Evolutionary conservation across 805 yeast species (phyloP).

Genomic region (Candida dendrica): DNA sequence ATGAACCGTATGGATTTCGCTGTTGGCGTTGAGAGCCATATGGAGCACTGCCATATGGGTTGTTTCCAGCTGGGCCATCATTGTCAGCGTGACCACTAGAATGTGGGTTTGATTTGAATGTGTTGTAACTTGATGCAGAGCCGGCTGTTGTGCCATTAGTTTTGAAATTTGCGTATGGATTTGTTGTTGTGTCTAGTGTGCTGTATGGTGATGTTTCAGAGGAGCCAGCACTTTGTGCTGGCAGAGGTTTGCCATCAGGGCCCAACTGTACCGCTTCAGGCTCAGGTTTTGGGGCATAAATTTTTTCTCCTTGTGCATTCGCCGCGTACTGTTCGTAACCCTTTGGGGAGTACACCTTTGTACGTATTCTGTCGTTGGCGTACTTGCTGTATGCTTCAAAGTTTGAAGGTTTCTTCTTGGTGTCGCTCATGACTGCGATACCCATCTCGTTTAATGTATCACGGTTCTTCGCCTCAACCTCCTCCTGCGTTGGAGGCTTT

Average conservation of each 20-base stretch:
- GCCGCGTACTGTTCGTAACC: conserved; percentile 27
- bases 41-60: conserved; percentile 4
- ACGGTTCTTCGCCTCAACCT: conserved; percentile 31
- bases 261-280: conserved; percentile 10
- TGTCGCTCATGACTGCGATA: conserved; percentile 29
- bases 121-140: neutral
- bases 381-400: conserved; percentile 42
- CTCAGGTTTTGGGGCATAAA: conserved; percentile 6
- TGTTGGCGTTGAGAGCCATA: neutral
- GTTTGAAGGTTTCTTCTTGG: conserved; percentile 29
- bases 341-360: conserved; percentile 31
- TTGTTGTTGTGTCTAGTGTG: conserved; percentile 1
- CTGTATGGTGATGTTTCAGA: neutral
- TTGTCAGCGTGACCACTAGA: neutral
- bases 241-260: conserved; percentile 4
- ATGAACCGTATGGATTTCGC: neutral
- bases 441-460: conserved; percentile 37
- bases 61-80: conserved; percentile 1
- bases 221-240: neutral
- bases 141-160: neutral
- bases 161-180: conserved; percentile 10
- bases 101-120: neutral
- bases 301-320: conserved; percentile 9
- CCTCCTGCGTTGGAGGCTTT: conserved; percentile 40
- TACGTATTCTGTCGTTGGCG: conserved; percentile 33